These are phyloP conservation scores for Scenedesmus sp. DNA, from an alignment of 163 green algal species.

Conservation along the genomic window DNA sequence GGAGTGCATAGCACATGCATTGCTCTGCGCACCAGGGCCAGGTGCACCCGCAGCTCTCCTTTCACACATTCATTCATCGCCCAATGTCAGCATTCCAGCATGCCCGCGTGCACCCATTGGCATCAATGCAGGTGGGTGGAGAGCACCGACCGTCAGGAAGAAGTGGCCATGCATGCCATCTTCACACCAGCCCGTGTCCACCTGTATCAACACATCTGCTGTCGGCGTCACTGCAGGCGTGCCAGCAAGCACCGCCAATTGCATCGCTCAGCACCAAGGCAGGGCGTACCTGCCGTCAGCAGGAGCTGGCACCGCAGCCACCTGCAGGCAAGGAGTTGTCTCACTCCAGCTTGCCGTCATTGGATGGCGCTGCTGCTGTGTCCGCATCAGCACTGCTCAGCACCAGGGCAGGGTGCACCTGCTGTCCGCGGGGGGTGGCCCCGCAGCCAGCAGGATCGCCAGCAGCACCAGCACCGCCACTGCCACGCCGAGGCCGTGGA, in stretches of 20 bases:
- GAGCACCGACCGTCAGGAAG: no score
- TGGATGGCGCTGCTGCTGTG: not conserved
- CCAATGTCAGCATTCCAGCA: no score
- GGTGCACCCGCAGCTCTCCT: no score
- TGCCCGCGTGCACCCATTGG: no score
- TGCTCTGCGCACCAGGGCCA: no score
- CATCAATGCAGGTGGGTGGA: no score
- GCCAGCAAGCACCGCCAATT: not conserved
- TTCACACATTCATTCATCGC: no score
- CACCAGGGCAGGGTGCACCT: constrained; percentile 73
- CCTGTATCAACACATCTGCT: no score
- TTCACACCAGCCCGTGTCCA: no score
- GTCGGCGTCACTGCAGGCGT: no score
- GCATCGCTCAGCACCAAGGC: constrained; percentile 61
- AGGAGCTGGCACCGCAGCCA: constrained; percentile 51
- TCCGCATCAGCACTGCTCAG: not conserved
- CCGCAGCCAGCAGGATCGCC: constrained; percentile 54
- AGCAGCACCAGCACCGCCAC: constrained; percentile 59
- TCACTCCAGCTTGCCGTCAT: not conserved
- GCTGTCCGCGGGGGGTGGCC: constrained; percentile 56
- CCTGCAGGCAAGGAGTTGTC: not conserved
- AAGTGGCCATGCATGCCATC: no score
- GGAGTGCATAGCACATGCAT: no score
- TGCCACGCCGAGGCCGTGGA: constrained; percentile 51
- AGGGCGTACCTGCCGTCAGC: constrained; percentile 62